phyloP scores from a whole-genome alignment of 768 basidiomycete species.

The Boletus sensibilis region DNA sequence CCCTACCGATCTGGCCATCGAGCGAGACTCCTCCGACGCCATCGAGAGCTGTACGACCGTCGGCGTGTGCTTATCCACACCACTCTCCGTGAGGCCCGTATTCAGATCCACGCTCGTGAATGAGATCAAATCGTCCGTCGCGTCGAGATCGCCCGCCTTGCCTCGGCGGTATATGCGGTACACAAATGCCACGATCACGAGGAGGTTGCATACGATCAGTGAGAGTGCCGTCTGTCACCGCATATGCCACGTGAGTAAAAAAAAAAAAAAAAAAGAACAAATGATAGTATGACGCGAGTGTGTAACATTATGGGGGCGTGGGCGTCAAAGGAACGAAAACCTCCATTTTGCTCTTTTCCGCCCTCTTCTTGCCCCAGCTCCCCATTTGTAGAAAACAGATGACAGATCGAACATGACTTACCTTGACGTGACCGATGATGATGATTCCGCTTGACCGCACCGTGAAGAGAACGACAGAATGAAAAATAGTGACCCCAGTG shows the following conservation, averaged over 20 bases:
- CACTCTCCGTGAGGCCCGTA: background rate
- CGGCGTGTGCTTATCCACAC: background rate
- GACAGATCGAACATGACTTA: background rate
- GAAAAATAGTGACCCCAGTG: constrained; percentile 19
- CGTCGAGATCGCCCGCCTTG: constrained; percentile 1
- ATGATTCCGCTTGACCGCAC: background rate
- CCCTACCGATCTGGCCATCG: background rate
- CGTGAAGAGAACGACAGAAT: constrained; percentile 11
- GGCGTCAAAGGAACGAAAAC: background rate
- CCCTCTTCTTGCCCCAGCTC: background rate
- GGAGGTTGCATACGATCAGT: constrained; percentile 26
- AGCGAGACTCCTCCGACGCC: background rate
- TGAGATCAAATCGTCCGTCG: background rate
- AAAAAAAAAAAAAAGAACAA: too few relatives aligned
- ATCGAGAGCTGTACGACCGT: background rate
- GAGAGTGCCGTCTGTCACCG: constrained; percentile 20
- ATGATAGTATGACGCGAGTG: too few relatives aligned
- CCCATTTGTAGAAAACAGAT: background rate
- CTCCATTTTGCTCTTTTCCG: background rate
- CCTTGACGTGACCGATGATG: constrained; percentile 26
- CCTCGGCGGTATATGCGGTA: constrained; percentile 15
- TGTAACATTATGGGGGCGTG: background rate
- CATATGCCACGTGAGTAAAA: background rate
- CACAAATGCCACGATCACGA: constrained; percentile 26
- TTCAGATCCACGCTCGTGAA: constrained; percentile 20